phyloP scores from a whole-genome alignment of 208 protist genomes.

The Crithidia brevicula region DNA sequence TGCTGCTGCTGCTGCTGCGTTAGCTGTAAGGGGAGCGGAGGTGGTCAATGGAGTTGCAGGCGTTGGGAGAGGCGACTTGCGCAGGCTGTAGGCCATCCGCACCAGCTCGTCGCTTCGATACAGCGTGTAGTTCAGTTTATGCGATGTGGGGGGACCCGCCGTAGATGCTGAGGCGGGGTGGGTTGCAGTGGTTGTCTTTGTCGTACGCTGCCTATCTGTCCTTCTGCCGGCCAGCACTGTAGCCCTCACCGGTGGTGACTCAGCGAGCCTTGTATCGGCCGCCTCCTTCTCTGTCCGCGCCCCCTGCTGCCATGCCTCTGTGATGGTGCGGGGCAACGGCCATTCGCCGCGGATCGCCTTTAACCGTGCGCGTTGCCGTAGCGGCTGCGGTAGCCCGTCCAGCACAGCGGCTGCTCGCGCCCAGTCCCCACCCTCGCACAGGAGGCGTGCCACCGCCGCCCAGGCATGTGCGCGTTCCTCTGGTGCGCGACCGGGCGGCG shows the following conservation, averaged over 20 bases:
- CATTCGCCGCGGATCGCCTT: conserved; percentile 31
- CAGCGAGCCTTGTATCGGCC: too few species aligned
- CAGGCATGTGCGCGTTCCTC: conserved; percentile 26
- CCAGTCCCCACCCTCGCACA: conserved; percentile 33
- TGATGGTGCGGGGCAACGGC: conserved; percentile 24
- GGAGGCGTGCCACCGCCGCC: conserved; percentile 34
- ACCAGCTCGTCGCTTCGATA: conserved; percentile 22
- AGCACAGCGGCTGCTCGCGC: conserved; percentile 27
- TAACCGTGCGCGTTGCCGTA: conserved; percentile 7
- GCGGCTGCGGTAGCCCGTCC: conserved; percentile 20
- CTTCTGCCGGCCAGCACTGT: too few species aligned
- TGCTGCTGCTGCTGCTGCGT: not conserved
- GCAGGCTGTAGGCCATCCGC: conserved; percentile 25
- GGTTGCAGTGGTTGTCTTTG: too few species aligned
- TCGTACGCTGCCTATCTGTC: too few species aligned
- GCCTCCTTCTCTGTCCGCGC: not conserved
- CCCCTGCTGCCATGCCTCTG: conserved; percentile 7
- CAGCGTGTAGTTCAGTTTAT: conserved; percentile 2
- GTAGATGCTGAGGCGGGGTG: too few species aligned
- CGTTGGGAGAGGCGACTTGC: not conserved
- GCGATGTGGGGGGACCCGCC: not conserved
- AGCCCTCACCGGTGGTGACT: too few species aligned
- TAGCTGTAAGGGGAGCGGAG: not conserved
- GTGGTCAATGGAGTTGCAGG: not conserved
- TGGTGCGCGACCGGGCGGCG: not conserved